Conservation (phyloP, 192 early-diverging fungal genomes). For the Coemansia nantahalensis region DNA sequence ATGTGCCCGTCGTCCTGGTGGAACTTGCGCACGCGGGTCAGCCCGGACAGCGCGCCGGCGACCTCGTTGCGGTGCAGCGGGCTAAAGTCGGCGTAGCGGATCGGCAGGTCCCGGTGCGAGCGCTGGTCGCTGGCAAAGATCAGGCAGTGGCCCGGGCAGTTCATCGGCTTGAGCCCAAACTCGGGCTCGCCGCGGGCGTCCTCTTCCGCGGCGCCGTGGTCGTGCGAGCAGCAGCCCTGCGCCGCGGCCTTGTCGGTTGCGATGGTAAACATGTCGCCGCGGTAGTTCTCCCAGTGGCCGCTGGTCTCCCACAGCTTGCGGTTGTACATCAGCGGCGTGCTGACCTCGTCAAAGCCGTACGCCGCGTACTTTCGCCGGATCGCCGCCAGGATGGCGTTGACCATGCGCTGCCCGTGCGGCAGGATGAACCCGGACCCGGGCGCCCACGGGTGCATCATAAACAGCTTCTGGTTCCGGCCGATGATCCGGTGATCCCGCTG, state of each 20-base stretch:
- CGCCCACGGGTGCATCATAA: conserved; percentile 66
- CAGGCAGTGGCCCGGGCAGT: conserved; percentile 95
- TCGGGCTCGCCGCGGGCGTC: conserved; percentile 48
- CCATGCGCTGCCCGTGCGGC: conserved; percentile 78
- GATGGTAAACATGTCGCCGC: conserved; percentile 86
- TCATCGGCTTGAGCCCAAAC: conserved; percentile 96
- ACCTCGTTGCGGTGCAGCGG: conserved; percentile 93
- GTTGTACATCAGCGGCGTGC: conserved; percentile 90
- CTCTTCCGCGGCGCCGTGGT: too few relatives aligned
- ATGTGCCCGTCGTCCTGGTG: conserved; percentile 98
- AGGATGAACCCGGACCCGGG: conserved; percentile 75
- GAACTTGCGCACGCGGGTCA: conserved; percentile 91
- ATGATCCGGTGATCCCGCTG: conserved; percentile 68
- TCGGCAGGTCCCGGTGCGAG: conserved; percentile 86
- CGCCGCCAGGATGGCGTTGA: conserved; percentile 70
- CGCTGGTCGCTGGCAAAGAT: conserved; percentile 77
- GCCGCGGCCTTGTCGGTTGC: conserved; percentile 8
- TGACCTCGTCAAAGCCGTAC: conserved; percentile 85
- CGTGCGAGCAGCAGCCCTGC: conserved; percentile 35
- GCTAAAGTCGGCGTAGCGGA: conserved; percentile 90
- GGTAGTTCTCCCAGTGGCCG: conserved; percentile 97
- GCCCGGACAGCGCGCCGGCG: conserved; percentile 82
- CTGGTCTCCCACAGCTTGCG: conserved; percentile 89
- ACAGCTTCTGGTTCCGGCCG: conserved; percentile 67
- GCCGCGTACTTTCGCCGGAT: conserved; percentile 72